Evolutionary conservation across 2,329 filamentous ascomycete species (phyloP).

Genomic region (Aspergillus sp.): DNA sequence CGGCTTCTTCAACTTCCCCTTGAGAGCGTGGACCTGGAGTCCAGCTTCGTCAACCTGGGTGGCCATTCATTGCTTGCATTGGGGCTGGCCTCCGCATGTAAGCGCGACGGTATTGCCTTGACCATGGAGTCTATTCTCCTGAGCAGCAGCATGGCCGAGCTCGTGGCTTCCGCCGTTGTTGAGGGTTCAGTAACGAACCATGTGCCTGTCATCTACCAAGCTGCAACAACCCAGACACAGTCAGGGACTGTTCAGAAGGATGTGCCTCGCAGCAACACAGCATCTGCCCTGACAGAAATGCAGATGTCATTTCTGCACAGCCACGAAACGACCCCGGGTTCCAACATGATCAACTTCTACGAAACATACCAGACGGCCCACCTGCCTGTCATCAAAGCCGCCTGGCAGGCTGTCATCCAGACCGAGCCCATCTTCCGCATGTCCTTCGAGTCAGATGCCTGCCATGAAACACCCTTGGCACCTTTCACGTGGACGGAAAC

Average conservation of each 20-base stretch:
- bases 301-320: slow-evolving; percentile 11
- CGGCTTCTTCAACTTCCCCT: background rate
- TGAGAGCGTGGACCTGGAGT: background rate
- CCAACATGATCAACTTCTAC: slow-evolving; percentile 8
- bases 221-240: background rate
- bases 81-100: slow-evolving; percentile 4
- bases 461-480: background rate
- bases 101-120: background rate
- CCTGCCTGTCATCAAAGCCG: slow-evolving; percentile 24
- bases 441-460: background rate
- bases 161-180: background rate
- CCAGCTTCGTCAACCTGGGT: background rate
- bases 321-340: slow-evolving; percentile 5
- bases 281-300: slow-evolving; percentile 7
- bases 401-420: slow-evolving; percentile 29
- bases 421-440: slow-evolving; percentile 30
- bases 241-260: too few relatives aligned
- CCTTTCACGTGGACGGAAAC: background rate
- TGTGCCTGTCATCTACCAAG: background rate
- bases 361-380: slow-evolving; percentile 10
- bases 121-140: background rate
- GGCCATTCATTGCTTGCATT: background rate
- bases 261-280: background rate
- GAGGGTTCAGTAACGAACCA: background rate
- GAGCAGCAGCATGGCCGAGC: background rate